Conservation (phyloP, 495 filamentous ascomycete genomes). For the Podospora appendiculata region DNA sequence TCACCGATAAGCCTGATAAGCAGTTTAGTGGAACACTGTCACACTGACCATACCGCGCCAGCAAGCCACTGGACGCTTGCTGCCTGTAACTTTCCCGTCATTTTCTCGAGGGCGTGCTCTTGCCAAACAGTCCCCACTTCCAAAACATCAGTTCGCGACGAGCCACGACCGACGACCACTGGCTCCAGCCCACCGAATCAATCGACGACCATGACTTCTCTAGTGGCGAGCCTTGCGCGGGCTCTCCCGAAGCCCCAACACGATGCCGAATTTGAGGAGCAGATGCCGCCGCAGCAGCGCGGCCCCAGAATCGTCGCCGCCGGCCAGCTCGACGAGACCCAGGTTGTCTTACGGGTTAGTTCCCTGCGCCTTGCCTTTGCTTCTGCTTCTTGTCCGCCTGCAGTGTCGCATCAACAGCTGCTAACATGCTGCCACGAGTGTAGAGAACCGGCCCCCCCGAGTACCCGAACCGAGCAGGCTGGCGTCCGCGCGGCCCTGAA, state of each 20-base stretch:
- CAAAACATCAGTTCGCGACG: slow-evolving; percentile 5
- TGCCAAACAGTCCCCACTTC: slow-evolving; percentile 8
- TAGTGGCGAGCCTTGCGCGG: slow-evolving; percentile 70
- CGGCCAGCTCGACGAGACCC: slow-evolving; percentile 72
- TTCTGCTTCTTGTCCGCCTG: neutral
- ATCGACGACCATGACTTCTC: slow-evolving; percentile 51
- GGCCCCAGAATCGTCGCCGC: slow-evolving; percentile 73
- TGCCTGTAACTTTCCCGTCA: slow-evolving; percentile 17
- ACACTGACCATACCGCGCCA: too few relatives aligned
- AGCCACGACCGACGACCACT: neutral
- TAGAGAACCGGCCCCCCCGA: slow-evolving; percentile 80
- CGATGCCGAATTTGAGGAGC: slow-evolving; percentile 74
- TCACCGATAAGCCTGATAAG: too few relatives aligned
- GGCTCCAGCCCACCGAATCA: neutral
- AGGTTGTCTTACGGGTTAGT: slow-evolving; percentile 73
- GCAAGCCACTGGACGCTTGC: too few relatives aligned
- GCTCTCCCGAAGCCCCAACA: slow-evolving; percentile 87
- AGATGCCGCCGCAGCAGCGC: slow-evolving; percentile 61
- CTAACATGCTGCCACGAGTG: slow-evolving; percentile 4
- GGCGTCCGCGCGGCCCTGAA: slow-evolving; percentile 77
- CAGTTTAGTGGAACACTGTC: too few relatives aligned
- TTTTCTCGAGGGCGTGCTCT: neutral
- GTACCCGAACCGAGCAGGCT: slow-evolving; percentile 76
- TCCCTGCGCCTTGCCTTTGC: neutral
- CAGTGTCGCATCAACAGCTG: neutral